Conservation (phyloP, 1,284 basidiomycete genomes). For the Ustilago trichophora region DNA sequence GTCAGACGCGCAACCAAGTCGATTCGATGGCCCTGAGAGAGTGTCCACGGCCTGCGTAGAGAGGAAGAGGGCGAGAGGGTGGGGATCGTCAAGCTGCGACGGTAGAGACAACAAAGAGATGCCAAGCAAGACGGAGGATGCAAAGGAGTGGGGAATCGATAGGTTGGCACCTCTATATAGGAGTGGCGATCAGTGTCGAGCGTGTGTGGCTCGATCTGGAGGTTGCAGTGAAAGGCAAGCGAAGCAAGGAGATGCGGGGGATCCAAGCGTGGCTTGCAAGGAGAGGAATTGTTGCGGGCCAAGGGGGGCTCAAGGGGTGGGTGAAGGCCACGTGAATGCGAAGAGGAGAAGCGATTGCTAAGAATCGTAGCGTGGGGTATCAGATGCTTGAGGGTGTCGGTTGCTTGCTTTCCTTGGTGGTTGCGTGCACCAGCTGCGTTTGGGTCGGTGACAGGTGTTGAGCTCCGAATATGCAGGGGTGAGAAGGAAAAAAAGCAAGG, state of each 20-base stretch:
- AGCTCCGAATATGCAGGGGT: conserved; percentile 17
- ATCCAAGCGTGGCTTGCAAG: background rate
- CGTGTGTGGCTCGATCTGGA: background rate
- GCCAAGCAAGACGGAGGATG: too few relatives aligned
- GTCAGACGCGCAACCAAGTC: too few relatives aligned
- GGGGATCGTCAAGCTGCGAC: background rate
- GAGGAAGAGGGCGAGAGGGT: background rate
- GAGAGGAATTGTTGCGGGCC: background rate
- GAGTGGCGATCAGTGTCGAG: too few relatives aligned
- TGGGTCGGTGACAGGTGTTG: background rate
- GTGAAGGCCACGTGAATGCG: background rate
- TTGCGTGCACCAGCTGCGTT: too few relatives aligned
- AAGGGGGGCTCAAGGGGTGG: background rate
- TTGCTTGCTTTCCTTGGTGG: background rate
- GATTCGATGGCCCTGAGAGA: too few relatives aligned
- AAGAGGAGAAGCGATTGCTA: background rate
- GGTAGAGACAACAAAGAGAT: background rate
- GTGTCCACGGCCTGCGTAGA: conserved; percentile 14
- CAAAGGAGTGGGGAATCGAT: too few relatives aligned
- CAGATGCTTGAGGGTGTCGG: background rate
- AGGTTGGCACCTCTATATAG: too few relatives aligned
- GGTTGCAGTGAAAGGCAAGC: background rate
- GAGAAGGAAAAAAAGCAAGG: background rate
- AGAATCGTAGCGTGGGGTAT: background rate
- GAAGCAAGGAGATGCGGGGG: background rate